Conservation (phyloP, 2,329 filamentous ascomycete genomes). For the Aureobasidium sp. region DNA sequence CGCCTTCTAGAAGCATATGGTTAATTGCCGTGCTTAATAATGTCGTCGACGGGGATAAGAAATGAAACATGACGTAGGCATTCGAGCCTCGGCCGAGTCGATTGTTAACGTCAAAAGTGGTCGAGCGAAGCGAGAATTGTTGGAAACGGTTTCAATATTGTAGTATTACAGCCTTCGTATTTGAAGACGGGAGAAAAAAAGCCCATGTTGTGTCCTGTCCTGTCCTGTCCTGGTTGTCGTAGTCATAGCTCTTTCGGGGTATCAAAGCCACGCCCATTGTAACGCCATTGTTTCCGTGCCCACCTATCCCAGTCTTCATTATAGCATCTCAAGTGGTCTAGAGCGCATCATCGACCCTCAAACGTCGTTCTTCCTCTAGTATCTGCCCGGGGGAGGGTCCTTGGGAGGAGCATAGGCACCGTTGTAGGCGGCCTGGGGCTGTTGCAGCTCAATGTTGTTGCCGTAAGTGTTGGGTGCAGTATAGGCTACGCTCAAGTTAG, state of each 20-base stretch:
- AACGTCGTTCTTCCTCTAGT: neutral
- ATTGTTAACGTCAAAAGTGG: neutral
- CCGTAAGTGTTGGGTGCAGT: slow-evolving; percentile 34
- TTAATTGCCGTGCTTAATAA: neutral
- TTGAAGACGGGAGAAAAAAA: neutral
- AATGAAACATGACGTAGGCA: neutral
- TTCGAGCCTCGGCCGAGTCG: neutral
- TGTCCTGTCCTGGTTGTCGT: neutral
- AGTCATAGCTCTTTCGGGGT: neutral
- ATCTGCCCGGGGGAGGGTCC: slow-evolving; percentile 16
- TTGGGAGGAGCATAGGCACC: slow-evolving; percentile 18
- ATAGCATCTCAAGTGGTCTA: neutral
- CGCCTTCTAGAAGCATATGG: neutral
- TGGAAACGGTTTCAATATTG: neutral
- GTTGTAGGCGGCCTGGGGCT: slow-evolving; percentile 28
- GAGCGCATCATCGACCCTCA: neutral
- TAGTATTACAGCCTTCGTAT: neutral
- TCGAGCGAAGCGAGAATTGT: neutral
- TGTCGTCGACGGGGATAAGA: neutral
- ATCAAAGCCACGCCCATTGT: neutral
- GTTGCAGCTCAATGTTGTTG: slow-evolving; percentile 50
- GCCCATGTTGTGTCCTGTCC: neutral
- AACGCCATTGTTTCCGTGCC: neutral
- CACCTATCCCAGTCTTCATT: neutral
- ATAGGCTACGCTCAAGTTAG: slow-evolving; percentile 39